Percentiles rank a stretch among this genome's conserved stretches.
Evolutionary conservation across 1,284 basidiomycete genomes (phyloP).

Genomic region (Leucoagaricus sp.): DNA sequence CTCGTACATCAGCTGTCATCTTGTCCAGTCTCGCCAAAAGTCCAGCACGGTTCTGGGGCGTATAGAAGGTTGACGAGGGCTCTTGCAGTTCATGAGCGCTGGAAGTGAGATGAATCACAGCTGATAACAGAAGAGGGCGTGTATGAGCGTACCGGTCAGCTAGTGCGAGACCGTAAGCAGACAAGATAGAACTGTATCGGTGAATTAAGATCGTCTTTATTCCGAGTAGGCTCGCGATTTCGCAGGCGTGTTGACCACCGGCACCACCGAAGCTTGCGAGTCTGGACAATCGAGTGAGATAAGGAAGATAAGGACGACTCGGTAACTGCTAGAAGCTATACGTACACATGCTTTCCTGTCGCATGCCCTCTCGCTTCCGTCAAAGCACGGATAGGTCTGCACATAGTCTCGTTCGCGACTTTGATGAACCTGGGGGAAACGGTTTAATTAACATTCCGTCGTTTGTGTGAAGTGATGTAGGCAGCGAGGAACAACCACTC

Average conservation of each 20-base stretch:
- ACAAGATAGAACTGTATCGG: slow-evolving; percentile 84
- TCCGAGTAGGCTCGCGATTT: slow-evolving; percentile 79
- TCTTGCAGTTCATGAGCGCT: slow-evolving; percentile 88
- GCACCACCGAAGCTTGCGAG: slow-evolving; percentile 91
- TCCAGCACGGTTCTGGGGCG: slow-evolving; percentile 48
- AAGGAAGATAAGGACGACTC: not conserved
- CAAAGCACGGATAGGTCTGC: slow-evolving; percentile 86
- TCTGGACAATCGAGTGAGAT: slow-evolving; percentile 32
- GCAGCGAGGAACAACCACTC: slow-evolving; percentile 23
- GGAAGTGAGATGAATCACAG: slow-evolving; percentile 3
- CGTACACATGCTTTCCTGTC: slow-evolving; percentile 79
- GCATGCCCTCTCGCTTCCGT: slow-evolving; percentile 91
- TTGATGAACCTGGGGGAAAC: slow-evolving; percentile 71
- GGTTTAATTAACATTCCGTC: not conserved
- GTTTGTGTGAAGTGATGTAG: not conserved
- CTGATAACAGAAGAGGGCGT: not conserved
- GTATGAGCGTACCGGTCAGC: slow-evolving; percentile 70
- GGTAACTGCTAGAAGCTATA: not conserved
- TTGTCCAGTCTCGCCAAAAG: slow-evolving; percentile 69
- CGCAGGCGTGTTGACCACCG: slow-evolving; percentile 91
- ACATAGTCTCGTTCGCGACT: slow-evolving; percentile 95
- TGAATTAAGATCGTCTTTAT: slow-evolving; percentile 88
- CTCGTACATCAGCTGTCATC: slow-evolving; percentile 62
- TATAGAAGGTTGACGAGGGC: slow-evolving; percentile 79
- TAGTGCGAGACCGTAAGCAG: slow-evolving; percentile 87